Conservation (phyloP, 1,139 yeast genomes). For the Nakaseomyces nivariensis region DNA sequence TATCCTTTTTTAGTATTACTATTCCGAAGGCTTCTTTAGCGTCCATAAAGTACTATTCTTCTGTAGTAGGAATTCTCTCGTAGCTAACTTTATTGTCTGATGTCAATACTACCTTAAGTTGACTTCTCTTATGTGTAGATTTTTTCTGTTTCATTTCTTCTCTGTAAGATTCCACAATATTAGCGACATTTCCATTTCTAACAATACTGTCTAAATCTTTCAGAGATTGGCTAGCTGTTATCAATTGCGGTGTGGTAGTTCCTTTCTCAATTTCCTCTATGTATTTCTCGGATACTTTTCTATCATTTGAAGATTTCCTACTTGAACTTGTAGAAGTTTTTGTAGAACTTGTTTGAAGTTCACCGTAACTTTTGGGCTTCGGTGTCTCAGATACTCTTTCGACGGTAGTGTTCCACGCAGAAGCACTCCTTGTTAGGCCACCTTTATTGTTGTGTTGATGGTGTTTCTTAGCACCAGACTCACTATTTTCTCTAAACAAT, state of each 20-base stretch:
- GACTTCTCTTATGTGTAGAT: conserved; percentile 12
- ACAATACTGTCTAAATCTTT: not conserved
- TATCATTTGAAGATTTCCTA: conserved; percentile 3
- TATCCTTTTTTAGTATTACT: too few species aligned
- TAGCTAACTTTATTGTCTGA: conserved; percentile 22
- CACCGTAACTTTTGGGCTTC: not conserved
- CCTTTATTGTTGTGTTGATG: not conserved
- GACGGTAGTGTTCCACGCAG: conserved; percentile 5
- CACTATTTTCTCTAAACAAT: conserved; percentile 8
- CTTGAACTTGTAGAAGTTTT: not conserved
- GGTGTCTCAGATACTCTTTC: not conserved
- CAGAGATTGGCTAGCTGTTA: not conserved
- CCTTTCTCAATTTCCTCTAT: conserved; percentile 10
- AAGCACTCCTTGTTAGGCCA: conserved; percentile 6
- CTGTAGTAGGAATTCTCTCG: conserved; percentile 10
- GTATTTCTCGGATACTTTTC: conserved; percentile 13
- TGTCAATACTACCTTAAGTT: conserved; percentile 19
- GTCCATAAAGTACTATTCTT: not conserved
- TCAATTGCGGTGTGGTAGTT: not conserved
- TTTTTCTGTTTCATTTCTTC: not conserved
- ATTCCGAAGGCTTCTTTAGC: too few species aligned
- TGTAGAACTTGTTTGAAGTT: not conserved
- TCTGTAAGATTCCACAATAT: conserved; percentile 1
- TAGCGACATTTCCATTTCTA: not conserved
- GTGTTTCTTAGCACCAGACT: conserved; percentile 6